Base-by-base conservation (phyloP, 2,329 filamentous ascomycete species). In the Pseudogymnoascus sp. region DNA sequence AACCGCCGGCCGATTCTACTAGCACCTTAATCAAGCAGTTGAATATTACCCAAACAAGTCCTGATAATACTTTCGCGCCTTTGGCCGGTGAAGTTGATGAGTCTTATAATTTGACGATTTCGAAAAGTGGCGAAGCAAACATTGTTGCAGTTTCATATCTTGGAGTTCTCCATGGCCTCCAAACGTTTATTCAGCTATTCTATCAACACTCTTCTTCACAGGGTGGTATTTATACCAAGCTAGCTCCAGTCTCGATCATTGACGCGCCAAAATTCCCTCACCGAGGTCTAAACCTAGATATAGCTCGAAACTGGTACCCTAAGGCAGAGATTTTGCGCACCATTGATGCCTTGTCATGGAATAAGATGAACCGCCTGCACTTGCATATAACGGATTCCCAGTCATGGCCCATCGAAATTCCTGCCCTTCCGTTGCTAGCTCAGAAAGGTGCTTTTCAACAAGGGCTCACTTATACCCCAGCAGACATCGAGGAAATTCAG, bases 371-470 rank as follows among this genome's bases (percentile, higher is more conserved):
- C 75, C 81, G 86, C 5, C 80, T 95, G 62, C 90, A 94, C 74
- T 77, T 93, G 61, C 90, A 95, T 76, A 80, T 87, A 62, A 94
- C 89, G 4, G 90, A 95, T 73, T 86, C 87, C 13, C 90, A 95
- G 74, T 89, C 89, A 3, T 95, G 90, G 88, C 91, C 91, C 0
- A 78, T 96, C 21, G 89, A 91, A 67, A 87, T 96, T 59, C 88
- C 89, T 0, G 75, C 87, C 2, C 75, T 96, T 64, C 88, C 91
- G 3, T 82, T 87, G 63, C 79, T 96, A 1, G 80, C 90, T 2
- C 74, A 79, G 60, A 87, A 90, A 72, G 91, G 90, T 36, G 87
- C 90, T 1, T 95, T 94, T 71, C 79, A 80, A 25, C 77, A 80
- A 15, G 82, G 82, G 48, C 78, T 89, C 60, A 82, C 84, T 0